Percentiles rank a stretch among this genome's conserved stretches.
These are phyloP conservation scores for Xylaria scruposa DNA, from an alignment of 495 filamentous ascomycete genomes.

Conservation along the genomic window DNA sequence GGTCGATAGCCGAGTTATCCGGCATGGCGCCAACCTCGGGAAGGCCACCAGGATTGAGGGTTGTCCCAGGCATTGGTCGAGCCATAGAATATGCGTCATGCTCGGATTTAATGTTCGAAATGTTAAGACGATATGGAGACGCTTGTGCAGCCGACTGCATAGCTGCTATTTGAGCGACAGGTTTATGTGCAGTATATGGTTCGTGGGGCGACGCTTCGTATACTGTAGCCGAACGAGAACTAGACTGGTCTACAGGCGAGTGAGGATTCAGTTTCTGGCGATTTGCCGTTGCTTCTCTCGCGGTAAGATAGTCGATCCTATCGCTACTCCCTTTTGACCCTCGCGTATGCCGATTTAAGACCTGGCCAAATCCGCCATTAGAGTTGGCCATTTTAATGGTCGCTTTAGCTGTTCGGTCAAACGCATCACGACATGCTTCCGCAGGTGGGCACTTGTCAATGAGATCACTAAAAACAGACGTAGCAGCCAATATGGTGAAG, in stretches of 20 bases:
- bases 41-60: conserved; percentile 40
- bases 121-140: conserved; percentile 39
- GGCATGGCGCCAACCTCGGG: conserved; percentile 40
- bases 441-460: conserved; percentile 60
- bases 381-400: conserved; percentile 90
- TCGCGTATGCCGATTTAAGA: conserved; percentile 36
- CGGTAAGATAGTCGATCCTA: conserved; percentile 43
- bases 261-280: conserved; percentile 34
- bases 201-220: conserved; percentile 35
- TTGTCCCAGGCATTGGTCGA: conserved; percentile 43
- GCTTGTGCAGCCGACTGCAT: conserved; percentile 35
- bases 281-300: conserved; percentile 44
- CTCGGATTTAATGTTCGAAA: conserved; percentile 47
- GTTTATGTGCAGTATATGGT: conserved; percentile 34
- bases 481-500: conserved; percentile 93
- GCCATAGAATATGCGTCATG: conserved; percentile 46
- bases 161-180: conserved; percentile 34
- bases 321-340: conserved; percentile 36
- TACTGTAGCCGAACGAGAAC: conserved; percentile 31
- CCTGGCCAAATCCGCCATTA: conserved; percentile 77
- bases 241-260: conserved; percentile 33
- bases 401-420: conserved; percentile 93
- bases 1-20: conserved; percentile 54
- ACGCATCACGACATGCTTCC: conserved; percentile 89
- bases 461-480: conserved; percentile 62